Conservation (phyloP, 2,329 filamentous ascomycete species). For the Phymatotrichopsis omnivora region DNA sequence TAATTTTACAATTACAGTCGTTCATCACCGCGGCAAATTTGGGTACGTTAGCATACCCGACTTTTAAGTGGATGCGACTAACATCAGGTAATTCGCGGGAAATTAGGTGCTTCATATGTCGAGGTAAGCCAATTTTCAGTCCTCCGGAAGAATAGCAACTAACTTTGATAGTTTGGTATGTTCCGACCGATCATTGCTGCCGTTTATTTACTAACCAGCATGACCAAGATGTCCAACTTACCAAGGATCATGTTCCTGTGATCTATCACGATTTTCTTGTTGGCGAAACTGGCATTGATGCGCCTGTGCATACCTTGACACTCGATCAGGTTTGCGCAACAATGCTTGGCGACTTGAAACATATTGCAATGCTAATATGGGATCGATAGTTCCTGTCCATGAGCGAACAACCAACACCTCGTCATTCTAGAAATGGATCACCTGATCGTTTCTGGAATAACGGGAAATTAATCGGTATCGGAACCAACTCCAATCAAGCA, state of each 20-base stretch:
- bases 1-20: slow-evolving; percentile 45
- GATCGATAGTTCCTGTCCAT: slow-evolving; percentile 61
- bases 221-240: slow-evolving; percentile 70
- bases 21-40: slow-evolving; percentile 95
- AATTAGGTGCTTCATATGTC: slow-evolving; percentile 46
- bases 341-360: neutral
- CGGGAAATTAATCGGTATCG: neutral
- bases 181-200: slow-evolving; percentile 18
- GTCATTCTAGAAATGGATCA: slow-evolving; percentile 38
- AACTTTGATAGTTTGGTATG: slow-evolving; percentile 22
- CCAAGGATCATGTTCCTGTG: slow-evolving; percentile 96
- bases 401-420: slow-evolving; percentile 47
- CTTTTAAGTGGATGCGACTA: neutral
- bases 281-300: slow-evolving; percentile 93
- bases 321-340: slow-evolving; percentile 55
- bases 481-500: neutral
- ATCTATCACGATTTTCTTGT: slow-evolving; percentile 98
- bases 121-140: slow-evolving; percentile 40
- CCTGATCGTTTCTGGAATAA: slow-evolving; percentile 24
- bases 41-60: slow-evolving; percentile 49
- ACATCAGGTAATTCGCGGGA: neutral
- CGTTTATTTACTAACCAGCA: slow-evolving; percentile 16
- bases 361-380: slow-evolving; percentile 4
- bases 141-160: slow-evolving; percentile 2
- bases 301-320: slow-evolving; percentile 88